Evolutionary conservation across 208 protist species (phyloP).

Genomic region (Acanthamoeba healyi): DNA sequence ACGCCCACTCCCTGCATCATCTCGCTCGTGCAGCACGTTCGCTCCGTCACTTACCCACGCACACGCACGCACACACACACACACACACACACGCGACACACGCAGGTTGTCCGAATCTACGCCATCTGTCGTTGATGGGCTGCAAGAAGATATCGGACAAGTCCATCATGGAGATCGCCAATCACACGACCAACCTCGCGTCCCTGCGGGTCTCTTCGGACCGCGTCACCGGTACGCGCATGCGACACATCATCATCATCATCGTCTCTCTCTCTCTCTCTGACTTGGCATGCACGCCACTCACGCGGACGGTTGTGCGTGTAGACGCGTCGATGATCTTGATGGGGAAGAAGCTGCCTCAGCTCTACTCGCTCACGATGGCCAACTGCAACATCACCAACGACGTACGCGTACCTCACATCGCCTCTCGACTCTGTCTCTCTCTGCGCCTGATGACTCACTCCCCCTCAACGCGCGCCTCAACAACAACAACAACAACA

Average conservation of each 20-base stretch:
- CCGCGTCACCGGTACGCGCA: not conserved
- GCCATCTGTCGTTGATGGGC: constrained; percentile 24
- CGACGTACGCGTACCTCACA: too few species aligned
- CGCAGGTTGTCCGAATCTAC: constrained; percentile 25
- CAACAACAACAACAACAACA: too few species aligned
- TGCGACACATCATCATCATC: not conserved
- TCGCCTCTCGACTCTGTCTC: too few species aligned
- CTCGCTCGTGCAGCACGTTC: not conserved
- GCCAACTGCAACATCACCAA: constrained; percentile 60
- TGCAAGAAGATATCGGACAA: constrained; percentile 73
- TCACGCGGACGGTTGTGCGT: too few species aligned
- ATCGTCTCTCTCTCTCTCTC: not conserved
- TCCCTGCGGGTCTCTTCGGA: constrained; percentile 13
- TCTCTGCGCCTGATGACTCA: too few species aligned
- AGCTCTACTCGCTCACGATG: constrained; percentile 59
- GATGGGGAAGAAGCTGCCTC: constrained; percentile 43
- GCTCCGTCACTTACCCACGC: not conserved
- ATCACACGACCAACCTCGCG: constrained; percentile 16
- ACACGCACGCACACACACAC: too few species aligned
- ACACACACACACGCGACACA: not conserved
- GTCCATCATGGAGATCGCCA: constrained; percentile 24
- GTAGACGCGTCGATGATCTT: not conserved
- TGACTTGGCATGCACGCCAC: not conserved
- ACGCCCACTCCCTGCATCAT: not conserved
- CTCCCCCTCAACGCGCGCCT: too few species aligned